These are phyloP conservation scores for Syzygium jambos DNA, from an alignment of 345 rosid genomes.

Conservation along the genomic window DNA sequence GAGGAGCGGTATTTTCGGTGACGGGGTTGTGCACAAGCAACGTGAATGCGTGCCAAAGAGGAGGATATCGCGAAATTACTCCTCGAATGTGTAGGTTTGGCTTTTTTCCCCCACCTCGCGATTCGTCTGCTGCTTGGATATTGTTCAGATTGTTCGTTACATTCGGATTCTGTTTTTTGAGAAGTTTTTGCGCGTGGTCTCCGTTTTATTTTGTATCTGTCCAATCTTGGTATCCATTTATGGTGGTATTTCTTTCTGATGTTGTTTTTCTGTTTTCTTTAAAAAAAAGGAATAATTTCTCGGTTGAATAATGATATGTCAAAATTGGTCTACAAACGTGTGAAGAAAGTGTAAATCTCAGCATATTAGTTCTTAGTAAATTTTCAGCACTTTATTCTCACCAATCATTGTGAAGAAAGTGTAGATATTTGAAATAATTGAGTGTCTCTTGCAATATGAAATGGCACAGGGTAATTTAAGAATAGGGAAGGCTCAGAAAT, in stretches of 20 bases:
- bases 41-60: constrained; percentile 13
- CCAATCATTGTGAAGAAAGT: not conserved
- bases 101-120: not conserved
- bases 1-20: constrained; percentile 33
- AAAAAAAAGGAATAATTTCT: too few species aligned
- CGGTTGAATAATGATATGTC: not conserved
- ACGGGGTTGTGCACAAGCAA: constrained; percentile 21
- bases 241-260: not conserved
- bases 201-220: not conserved
- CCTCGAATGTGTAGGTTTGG: constrained; percentile 54
- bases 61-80: constrained; percentile 5
- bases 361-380: not conserved
- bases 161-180: not conserved
- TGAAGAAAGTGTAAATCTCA: not conserved
- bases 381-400: not conserved
- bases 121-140: not conserved
- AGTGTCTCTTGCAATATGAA: not conserved
- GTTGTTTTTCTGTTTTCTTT: not conserved
- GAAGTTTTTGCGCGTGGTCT: not conserved
- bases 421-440: not conserved
- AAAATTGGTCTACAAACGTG: too few species aligned
- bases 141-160: not conserved
- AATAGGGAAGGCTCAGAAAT: constrained; percentile 33
- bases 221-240: not conserved
- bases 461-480: not conserved